Base-by-base conservation (phyloP, 2,329 filamentous ascomycete species). In the Beauveria australis region DNA sequence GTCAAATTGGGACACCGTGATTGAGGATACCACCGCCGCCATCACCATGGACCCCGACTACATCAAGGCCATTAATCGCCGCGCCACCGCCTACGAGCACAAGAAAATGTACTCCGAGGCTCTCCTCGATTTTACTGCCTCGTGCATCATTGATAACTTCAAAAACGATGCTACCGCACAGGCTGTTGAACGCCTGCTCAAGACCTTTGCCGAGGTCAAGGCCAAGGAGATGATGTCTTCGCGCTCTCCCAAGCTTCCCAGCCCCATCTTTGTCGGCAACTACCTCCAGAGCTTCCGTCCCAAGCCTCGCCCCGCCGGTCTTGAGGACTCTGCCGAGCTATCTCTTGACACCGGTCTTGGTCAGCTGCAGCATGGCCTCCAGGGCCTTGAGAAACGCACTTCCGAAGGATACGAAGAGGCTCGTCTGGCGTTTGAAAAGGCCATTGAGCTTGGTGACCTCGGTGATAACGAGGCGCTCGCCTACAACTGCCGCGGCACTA, bases 61-160 rank as follows among this genome's bases (percentile, higher is more conserved):
- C 74, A 87, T 99, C 75, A 97, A 99, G 81, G 94, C 94, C 40
- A 82, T 99, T 68, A 99, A 99, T 82, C 89, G 94, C 71, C 87
- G 94, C 69, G 94, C 94, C 60, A 95, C 95, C 72, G 94, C 94
- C 61, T 99, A 97, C 76, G 94, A 99, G 78, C 89, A 97, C 74
- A 85, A 94, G 49, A 88, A 88, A 69, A 89, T 88, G 76, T 96
- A 89, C 79, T 94, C 92, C 74, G 93, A 97, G 73, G 93, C 94
- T 51, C 87, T 99, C 9, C 84, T 99, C 65, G 94, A 99, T 78
- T 97, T 96, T 78, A 99, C 94, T 9, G 94, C 94, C 62, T 97
- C 93, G 78, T 99, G 94, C 79, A 99, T 99, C 74, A 96, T 99
- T 73, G 94, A 99, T 73, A 89, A 89, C 64, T 99, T 99, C 82